These are phyloP conservation scores for Capronia epimyces DNA, from an alignment of 2,329 filamentous ascomycete species.

Conservation along the genomic window DNA sequence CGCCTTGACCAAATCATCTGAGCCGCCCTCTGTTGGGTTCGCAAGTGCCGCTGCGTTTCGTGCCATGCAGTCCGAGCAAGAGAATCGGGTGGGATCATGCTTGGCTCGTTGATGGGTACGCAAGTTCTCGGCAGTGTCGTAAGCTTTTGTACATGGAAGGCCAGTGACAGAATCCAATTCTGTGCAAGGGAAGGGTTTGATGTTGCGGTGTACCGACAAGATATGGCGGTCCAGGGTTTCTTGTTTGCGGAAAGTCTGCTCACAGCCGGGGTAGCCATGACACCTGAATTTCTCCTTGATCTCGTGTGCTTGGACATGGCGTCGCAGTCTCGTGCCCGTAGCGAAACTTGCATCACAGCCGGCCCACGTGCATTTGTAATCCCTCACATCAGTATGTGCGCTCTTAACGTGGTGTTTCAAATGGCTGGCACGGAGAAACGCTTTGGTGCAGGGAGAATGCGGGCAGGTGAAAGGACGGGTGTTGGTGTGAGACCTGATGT, in stretches of 20 bases:
- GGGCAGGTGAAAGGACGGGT: conserved; percentile 73
- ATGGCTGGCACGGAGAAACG: conserved; percentile 81
- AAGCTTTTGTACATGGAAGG: conserved; percentile 59
- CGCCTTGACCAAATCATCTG: conserved; percentile 34
- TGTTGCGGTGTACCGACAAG: conserved; percentile 65
- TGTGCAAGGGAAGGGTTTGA: conserved; percentile 66
- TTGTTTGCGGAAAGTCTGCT: conserved; percentile 77
- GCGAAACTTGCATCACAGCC: conserved; percentile 76
- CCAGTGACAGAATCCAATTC: conserved; percentile 51
- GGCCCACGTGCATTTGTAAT: conserved; percentile 64
- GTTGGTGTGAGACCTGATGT: conserved; percentile 78
- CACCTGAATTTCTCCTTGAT: conserved; percentile 72
- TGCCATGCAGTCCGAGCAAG: conserved; percentile 66
- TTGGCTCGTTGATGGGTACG: conserved; percentile 64
- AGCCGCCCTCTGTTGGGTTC: conserved; percentile 30
- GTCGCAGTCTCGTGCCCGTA: conserved; percentile 68
- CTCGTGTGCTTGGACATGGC: conserved; percentile 73
- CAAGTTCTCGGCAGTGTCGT: conserved; percentile 66
- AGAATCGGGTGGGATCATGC: conserved; percentile 66
- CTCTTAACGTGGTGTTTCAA: conserved; percentile 79
- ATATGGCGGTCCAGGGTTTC: conserved; percentile 81
- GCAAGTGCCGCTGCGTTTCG: conserved; percentile 34
- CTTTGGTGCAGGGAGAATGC: conserved; percentile 67
- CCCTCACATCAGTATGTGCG: conserved; percentile 65
- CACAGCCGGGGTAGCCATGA: conserved; percentile 63